These are phyloP conservation scores for Flaveria linearis DNA, from an alignment of 129 eudicot genomes.

Conservation along the genomic window DNA sequence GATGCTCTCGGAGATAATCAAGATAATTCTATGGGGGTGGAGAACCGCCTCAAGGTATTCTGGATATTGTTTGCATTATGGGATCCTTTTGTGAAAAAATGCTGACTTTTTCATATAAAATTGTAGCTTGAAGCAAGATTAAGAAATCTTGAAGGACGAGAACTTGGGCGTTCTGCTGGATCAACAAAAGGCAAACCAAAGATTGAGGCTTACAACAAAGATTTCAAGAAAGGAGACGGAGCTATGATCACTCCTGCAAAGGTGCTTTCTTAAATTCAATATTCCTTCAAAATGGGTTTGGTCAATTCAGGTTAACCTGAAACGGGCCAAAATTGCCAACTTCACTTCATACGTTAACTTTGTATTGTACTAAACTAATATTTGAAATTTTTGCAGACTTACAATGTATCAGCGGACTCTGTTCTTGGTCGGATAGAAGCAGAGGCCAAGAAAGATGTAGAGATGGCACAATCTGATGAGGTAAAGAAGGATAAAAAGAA, in stretches of 20 bases:
- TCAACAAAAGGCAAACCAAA: slow-evolving; percentile 88
- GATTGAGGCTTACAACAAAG: slow-evolving; percentile 90
- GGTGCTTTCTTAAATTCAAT: slow-evolving; percentile 33
- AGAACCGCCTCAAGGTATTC: slow-evolving; percentile 75
- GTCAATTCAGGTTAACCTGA: background rate
- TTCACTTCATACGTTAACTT: background rate
- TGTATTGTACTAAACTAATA: background rate
- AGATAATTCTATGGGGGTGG: slow-evolving; percentile 95
- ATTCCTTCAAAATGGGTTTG: background rate
- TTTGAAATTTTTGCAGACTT: slow-evolving; percentile 46
- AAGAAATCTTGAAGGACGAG: slow-evolving; percentile 81
- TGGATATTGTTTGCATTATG: background rate
- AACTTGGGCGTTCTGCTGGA: slow-evolving; percentile 84
- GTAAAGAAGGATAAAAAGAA: slow-evolving; percentile 60
- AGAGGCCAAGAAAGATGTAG: slow-evolving; percentile 43
- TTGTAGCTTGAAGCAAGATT: slow-evolving; percentile 88
- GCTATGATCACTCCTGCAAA: slow-evolving; percentile 86
- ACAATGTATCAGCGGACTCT: slow-evolving; percentile 84
- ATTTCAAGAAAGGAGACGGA: slow-evolving; percentile 77
- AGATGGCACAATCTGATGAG: slow-evolving; percentile 35
- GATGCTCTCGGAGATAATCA: slow-evolving; percentile 88
- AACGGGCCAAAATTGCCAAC: background rate
- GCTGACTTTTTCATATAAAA: background rate
- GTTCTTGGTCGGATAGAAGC: slow-evolving; percentile 61
- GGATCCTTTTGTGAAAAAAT: background rate